A percentile compares a stretch with the other conserved stretches of the same genome.
phyloP scores from a whole-genome alignment of 805 yeast species.

The Lipomyces chichibuensis region DNA sequence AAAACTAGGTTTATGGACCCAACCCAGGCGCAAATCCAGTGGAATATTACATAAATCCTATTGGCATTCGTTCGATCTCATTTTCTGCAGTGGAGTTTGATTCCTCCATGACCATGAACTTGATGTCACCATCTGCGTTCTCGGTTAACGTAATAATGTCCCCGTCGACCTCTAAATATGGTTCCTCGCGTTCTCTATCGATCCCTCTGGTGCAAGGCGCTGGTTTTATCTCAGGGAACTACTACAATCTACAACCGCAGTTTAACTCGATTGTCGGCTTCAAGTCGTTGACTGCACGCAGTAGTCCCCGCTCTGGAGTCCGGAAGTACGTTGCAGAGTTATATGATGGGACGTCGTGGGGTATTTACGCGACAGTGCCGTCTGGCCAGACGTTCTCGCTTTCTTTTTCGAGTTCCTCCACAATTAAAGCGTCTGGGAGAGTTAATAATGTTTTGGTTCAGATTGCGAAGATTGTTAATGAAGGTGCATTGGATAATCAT shows the following conservation, averaged over 20 bases:
- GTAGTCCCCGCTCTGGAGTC: conserved; percentile 49
- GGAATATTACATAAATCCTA: conserved; percentile 60
- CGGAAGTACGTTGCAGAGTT: conserved; percentile 60
- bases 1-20: conserved; percentile 48
- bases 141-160: conserved; percentile 36
- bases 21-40: conserved; percentile 49
- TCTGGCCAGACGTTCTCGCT: conserved; percentile 40
- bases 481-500: conserved; percentile 55
- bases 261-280: conserved; percentile 56
- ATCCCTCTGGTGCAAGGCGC: conserved; percentile 60
- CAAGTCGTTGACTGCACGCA: conserved; percentile 50
- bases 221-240: conserved; percentile 60
- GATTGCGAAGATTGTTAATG: conserved; percentile 55
- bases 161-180: conserved; percentile 14
- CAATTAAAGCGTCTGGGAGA: conserved; percentile 50
- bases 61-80: conserved; percentile 57
- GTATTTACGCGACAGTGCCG: conserved; percentile 58
- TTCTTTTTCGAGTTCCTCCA: conserved; percentile 44
- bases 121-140: conserved; percentile 29
- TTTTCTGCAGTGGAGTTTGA: conserved; percentile 59
- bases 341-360: conserved; percentile 64
- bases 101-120: conserved; percentile 40
- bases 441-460: conserved; percentile 61
- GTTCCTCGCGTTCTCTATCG: conserved; percentile 22
- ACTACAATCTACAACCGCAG: conserved; percentile 41